These are phyloP conservation scores for Nigrograna mackinnonii DNA, from an alignment of 2,329 filamentous ascomycete genomes.

Conservation along the genomic window DNA sequence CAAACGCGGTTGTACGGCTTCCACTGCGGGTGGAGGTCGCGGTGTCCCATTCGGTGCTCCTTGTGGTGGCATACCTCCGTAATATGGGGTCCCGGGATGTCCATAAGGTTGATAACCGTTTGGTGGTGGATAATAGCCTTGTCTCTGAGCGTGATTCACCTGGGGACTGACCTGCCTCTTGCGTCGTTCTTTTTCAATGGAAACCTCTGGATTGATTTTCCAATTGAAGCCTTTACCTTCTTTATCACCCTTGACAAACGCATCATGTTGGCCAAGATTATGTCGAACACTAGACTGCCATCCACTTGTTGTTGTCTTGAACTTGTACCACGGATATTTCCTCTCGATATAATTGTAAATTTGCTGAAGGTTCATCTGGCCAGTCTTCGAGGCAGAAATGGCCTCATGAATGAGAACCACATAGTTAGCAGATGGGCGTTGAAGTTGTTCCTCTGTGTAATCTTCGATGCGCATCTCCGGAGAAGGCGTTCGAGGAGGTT, in stretches of 20 bases:
- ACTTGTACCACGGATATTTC: constrained; percentile 67
- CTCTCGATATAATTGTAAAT: constrained; percentile 67
- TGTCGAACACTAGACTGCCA: constrained; percentile 71
- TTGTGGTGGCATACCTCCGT: constrained; percentile 34
- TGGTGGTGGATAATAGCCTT: constrained; percentile 30
- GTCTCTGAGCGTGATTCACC: constrained; percentile 32
- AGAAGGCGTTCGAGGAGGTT: constrained; percentile 59
- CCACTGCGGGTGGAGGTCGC: constrained; percentile 27
- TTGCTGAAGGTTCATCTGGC: constrained; percentile 66
- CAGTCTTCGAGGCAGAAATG: constrained; percentile 58
- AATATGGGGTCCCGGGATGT: constrained; percentile 25
- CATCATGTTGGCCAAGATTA: constrained; percentile 62
- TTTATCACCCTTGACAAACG: constrained; percentile 64
- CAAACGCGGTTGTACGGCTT: constrained; percentile 31
- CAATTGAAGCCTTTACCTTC: constrained; percentile 67
- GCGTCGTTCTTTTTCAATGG: constrained; percentile 60
- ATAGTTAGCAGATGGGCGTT: constrained; percentile 68
- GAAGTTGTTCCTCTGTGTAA: constrained; percentile 73
- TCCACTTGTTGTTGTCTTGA: constrained; percentile 60
- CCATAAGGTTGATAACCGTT: constrained; percentile 31
- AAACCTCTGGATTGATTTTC: constrained; percentile 62
- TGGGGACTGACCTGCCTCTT: constrained; percentile 55
- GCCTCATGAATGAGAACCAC: constrained; percentile 67
- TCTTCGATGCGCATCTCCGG: constrained; percentile 66
- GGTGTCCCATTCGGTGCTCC: constrained; percentile 32